Evolutionary conservation across 2,329 filamentous ascomycete species (phyloP).

Genomic region (Colletotrichum cuscutae): DNA sequence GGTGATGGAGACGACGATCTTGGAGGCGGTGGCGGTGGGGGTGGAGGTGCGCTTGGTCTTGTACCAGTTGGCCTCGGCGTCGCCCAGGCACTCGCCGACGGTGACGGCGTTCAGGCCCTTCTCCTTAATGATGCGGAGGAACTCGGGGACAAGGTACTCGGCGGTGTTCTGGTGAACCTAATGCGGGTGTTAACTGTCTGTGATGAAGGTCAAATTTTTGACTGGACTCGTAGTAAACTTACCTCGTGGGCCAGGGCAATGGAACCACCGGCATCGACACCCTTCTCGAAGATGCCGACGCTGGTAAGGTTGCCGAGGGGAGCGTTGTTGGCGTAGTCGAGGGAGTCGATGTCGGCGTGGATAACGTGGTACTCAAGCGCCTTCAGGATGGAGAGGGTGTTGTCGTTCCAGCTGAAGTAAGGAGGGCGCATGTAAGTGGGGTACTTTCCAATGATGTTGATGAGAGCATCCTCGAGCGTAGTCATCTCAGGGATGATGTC

Average conservation of each 20-base stretch:
- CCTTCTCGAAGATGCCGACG: slow-evolving; percentile 47
- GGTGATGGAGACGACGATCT: slow-evolving; percentile 29
- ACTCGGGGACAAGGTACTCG: slow-evolving; percentile 34
- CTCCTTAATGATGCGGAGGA: slow-evolving; percentile 33
- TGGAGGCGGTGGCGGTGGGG: slow-evolving; percentile 31
- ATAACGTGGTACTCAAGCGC: slow-evolving; percentile 33
- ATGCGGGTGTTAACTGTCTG: slow-evolving; percentile 36
- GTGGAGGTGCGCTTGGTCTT: slow-evolving; percentile 34
- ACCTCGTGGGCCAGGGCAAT: slow-evolving; percentile 57
- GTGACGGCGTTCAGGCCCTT: slow-evolving; percentile 49
- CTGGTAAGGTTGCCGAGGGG: slow-evolving; percentile 42
- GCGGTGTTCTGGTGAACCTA: slow-evolving; percentile 36
- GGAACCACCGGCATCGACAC: slow-evolving; percentile 41
- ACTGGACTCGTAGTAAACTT: slow-evolving; percentile 35
- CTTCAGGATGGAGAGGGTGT: slow-evolving; percentile 31
- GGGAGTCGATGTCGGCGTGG: slow-evolving; percentile 41
- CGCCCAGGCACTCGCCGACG: slow-evolving; percentile 58
- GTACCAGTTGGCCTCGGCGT: slow-evolving; percentile 59
- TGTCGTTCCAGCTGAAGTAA: slow-evolving; percentile 43
- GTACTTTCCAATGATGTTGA: slow-evolving; percentile 53
- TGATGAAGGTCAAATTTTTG: slow-evolving; percentile 54
- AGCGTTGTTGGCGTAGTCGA: slow-evolving; percentile 39
- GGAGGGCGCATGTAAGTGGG: slow-evolving; percentile 58
- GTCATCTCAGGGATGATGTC: slow-evolving; percentile 52
- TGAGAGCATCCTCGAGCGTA: slow-evolving; percentile 56